Percentiles rank a stretch among this genome's conserved stretches.
Evolutionary conservation across 2,329 filamentous ascomycete species (phyloP).

Genomic region (Helminthosporium solani): DNA sequence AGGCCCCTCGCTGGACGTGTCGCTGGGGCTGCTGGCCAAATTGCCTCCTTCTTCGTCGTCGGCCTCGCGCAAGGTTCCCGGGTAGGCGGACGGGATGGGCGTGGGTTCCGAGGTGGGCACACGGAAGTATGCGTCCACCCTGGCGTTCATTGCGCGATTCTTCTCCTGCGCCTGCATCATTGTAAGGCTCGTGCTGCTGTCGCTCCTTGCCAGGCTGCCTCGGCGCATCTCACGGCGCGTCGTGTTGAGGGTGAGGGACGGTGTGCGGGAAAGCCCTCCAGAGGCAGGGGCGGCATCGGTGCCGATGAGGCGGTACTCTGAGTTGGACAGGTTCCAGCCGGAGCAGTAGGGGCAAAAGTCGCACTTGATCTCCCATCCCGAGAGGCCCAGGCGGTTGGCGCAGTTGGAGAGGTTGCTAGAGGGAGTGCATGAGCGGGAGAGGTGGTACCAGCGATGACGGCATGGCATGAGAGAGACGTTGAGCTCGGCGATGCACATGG

Average conservation of each 20-base stretch:
- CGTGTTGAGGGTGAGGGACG: constrained; percentile 41
- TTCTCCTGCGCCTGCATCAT: constrained; percentile 40
- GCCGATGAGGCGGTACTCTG: constrained; percentile 50
- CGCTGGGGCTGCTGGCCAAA: constrained; percentile 31
- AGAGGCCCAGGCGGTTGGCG: constrained; percentile 46
- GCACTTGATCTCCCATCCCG: constrained; percentile 53
- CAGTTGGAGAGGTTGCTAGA: constrained; percentile 51
- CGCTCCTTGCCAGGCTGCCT: constrained; percentile 38
- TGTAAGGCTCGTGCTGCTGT: constrained; percentile 40
- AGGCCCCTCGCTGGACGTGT: constrained; percentile 38
- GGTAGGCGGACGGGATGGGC: constrained; percentile 25
- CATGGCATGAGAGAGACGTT: constrained; percentile 51
- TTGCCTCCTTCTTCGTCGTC: constrained; percentile 29
- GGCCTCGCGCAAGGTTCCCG: constrained; percentile 27
- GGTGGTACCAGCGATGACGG: constrained; percentile 53
- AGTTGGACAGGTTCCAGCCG: constrained; percentile 39
- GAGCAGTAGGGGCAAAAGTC: constrained; percentile 52
- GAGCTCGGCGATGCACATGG: constrained; percentile 53
- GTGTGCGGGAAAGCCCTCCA: constrained; percentile 45
- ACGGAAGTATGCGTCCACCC: constrained; percentile 43
- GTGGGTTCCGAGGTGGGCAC: constrained; percentile 24
- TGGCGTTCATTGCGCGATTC: constrained; percentile 43
- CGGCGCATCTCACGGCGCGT: constrained; percentile 42
- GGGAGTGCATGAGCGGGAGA: constrained; percentile 47
- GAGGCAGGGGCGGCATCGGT: constrained; percentile 41